These are phyloP conservation scores for Leishmania guyanensis DNA, from an alignment of 208 protist genomes.

Conservation along the genomic window DNA sequence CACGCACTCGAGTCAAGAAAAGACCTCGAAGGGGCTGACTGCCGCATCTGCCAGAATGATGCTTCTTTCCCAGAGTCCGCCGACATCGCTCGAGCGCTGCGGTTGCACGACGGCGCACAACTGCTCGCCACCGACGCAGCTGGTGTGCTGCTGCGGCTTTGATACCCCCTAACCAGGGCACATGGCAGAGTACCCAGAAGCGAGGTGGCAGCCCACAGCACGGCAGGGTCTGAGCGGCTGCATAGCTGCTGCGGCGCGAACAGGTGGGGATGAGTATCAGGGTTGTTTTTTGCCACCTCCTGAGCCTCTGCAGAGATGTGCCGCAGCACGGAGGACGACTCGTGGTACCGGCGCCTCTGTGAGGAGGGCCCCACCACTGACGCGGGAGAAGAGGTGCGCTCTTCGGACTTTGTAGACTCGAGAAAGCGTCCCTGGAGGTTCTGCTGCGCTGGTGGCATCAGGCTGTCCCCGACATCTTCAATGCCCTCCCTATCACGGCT, in stretches of 20 bases:
- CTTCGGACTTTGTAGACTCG: neutral
- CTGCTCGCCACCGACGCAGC: constrained; percentile 15
- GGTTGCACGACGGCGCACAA: constrained; percentile 22
- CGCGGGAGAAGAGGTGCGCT: neutral
- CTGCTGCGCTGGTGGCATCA: neutral
- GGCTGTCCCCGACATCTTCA: neutral
- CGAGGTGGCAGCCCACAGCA: constrained; percentile 30
- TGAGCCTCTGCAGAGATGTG: neutral
- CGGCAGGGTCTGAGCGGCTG: constrained; percentile 5
- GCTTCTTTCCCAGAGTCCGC: neutral
- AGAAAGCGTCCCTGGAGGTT: neutral
- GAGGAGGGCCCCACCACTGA: neutral
- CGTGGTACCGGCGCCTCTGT: neutral
- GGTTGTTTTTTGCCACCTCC: neutral
- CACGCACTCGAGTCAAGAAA: neutral
- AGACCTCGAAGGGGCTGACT: neutral
- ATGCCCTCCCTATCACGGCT: neutral
- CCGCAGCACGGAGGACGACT: neutral
- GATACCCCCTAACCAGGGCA: constrained; percentile 16
- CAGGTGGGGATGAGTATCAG: neutral
- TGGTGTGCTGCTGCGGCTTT: constrained; percentile 14
- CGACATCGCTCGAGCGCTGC: neutral
- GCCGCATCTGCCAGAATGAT: neutral
- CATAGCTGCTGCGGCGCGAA: neutral
- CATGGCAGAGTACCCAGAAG: constrained; percentile 26